Conservation (phyloP, 202 grass and related monocot genomes). For the Thinopyrum obtusiflorum region DNA sequence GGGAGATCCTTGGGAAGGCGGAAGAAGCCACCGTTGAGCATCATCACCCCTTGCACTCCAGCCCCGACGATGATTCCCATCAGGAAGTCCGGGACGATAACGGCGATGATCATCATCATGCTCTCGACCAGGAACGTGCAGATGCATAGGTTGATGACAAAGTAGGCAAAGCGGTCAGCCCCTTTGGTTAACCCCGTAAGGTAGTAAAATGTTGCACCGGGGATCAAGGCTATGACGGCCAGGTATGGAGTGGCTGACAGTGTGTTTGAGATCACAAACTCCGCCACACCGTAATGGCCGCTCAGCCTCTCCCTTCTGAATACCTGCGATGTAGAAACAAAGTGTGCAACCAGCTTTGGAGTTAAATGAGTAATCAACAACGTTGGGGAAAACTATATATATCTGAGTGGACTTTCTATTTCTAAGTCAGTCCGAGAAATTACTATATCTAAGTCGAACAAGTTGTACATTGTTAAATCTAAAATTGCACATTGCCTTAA, state of each 20-base stretch:
- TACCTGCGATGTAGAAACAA: constrained; percentile 10
- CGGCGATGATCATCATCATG: constrained; percentile 53
- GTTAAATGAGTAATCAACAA: neutral
- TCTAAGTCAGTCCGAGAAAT: neutral
- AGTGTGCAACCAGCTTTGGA: neutral
- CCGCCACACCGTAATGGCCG: too few relatives aligned
- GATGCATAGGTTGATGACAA: constrained; percentile 26
- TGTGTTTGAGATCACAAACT: too few relatives aligned
- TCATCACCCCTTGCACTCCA: constrained; percentile 50
- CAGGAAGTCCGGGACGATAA: constrained; percentile 45
- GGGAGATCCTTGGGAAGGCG: constrained; percentile 41
- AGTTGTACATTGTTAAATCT: neutral
- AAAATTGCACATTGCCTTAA: neutral
- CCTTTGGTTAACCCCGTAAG: constrained; percentile 32
- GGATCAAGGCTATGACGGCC: neutral
- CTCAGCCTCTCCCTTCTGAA: neutral
- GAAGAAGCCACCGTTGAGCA: constrained; percentile 48
- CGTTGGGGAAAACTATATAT: too few relatives aligned
- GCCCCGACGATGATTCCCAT: constrained; percentile 57
- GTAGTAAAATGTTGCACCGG: constrained; percentile 39
- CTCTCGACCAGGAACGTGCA: constrained; percentile 44
- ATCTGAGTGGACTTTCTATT: neutral
- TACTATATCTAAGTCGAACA: neutral
- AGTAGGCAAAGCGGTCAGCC: constrained; percentile 35
- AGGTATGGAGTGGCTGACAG: too few relatives aligned